Conservation (phyloP, 1,284 basidiomycete species). For the Ustilago nuda region DNA sequence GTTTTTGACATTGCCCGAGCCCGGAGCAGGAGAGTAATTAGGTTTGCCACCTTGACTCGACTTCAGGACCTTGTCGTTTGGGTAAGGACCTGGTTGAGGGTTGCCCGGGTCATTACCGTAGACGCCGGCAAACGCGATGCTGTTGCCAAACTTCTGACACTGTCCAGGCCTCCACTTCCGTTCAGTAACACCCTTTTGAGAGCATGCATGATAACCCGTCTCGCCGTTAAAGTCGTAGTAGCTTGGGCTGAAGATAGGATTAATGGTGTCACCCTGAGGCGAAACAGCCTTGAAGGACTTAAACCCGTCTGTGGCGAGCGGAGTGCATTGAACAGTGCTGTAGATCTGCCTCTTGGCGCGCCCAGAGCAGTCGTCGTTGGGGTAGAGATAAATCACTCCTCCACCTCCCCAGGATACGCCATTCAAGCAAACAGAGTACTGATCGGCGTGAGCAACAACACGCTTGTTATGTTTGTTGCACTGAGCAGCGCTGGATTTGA, state of each 20-base stretch:
- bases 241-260: slow-evolving; percentile 27
- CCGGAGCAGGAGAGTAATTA: background rate
- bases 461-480: slow-evolving; percentile 5
- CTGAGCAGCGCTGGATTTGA: slow-evolving; percentile 8
- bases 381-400: slow-evolving; percentile 32
- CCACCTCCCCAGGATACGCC: slow-evolving; percentile 27
- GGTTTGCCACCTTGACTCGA: slow-evolving; percentile 7
- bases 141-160: slow-evolving; percentile 27
- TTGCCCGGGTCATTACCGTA: slow-evolving; percentile 24
- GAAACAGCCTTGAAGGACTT: slow-evolving; percentile 32
- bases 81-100: slow-evolving; percentile 14
- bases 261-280: slow-evolving; percentile 7
- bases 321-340: slow-evolving; percentile 31
- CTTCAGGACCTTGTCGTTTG: slow-evolving; percentile 16
- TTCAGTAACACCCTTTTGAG: slow-evolving; percentile 1
- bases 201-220: slow-evolving; percentile 26
- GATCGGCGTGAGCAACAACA: background rate
- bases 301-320: slow-evolving; percentile 23
- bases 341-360: slow-evolving; percentile 23
- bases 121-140: slow-evolving; percentile 30
- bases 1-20: background rate
- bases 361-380: slow-evolving; percentile 21
- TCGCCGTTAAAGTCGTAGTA: slow-evolving; percentile 25
- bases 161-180: slow-evolving; percentile 13
- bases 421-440: slow-evolving; percentile 30